Base-by-base conservation (phyloP, 2,329 filamentous ascomycete species). In the Harringtonia aguacate region DNA sequence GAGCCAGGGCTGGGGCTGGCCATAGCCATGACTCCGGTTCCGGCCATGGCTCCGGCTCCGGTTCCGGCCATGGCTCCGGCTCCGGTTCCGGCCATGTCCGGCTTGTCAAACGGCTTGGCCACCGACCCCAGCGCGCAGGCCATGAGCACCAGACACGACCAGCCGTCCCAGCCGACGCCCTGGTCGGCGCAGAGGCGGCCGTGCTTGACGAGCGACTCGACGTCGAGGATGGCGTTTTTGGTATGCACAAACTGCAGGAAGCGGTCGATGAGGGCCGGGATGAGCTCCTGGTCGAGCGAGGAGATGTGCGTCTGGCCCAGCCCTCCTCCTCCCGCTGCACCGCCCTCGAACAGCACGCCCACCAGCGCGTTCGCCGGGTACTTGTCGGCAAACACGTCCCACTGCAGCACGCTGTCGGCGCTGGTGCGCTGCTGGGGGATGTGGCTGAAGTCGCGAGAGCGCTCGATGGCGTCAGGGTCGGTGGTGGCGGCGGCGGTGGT, bases 161-260 rank as follows among this genome's bases (percentile, higher is more conserved):
- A 34, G 3, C 30, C 29, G 22, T 44, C 36, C 42, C 42, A 44
- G 24, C 24, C n/a, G 28, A 39, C 20, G n/a, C 42, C 42, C 10
- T 39, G 14, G 8, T 44, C 42, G 20, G 36, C 29, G 17, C 28
- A 22, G 18, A 17, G 30, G 7, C 42, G 36, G 17, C 18, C 36
- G 15, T 18, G 22, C n/a, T n/a, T 15, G 17, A 31, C n/a, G n/a
- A 44, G 21, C 6, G 27, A 18, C 20, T 34, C 36, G 20, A 39
- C 42, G 36, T 44, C 42, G 28, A 44, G 42, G 30, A 44, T 44
- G 34, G 42, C 27, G 31, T 44, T 44, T 15, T 39, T 38, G 28
- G 29, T 39, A 36, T 44, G 42, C 7, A 44, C 43, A 40, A 47
- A 20, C 6, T 43, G 33, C 20, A 43, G 20, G 35, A 41, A 41